These are phyloP conservation scores for Hericium erinaceus DNA, from an alignment of 768 basidiomycete genomes.

Conservation along the genomic window DNA sequence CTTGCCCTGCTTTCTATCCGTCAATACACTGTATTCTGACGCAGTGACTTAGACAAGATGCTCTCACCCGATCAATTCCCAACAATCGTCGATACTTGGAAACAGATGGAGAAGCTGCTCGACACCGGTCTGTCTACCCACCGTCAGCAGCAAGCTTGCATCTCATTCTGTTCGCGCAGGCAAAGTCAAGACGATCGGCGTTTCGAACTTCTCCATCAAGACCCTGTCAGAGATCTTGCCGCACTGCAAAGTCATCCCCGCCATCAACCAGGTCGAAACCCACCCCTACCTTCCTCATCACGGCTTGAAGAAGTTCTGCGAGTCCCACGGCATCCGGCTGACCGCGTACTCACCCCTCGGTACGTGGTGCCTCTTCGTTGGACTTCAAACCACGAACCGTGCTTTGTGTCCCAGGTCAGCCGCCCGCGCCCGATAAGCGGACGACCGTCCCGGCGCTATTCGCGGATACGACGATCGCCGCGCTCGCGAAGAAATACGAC, in stretches of 20 bases:
- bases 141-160: background rate
- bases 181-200: constrained; percentile 28
- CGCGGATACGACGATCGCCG: constrained; percentile 11
- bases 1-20: background rate
- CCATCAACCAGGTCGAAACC: constrained; percentile 58
- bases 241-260: constrained; percentile 44
- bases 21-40: background rate
- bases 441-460: background rate
- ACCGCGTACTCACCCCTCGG: constrained; percentile 56
- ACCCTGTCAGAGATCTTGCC: constrained; percentile 29
- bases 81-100: constrained; percentile 26
- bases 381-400: background rate
- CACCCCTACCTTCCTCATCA: constrained; percentile 66
- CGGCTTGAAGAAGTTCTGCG: constrained; percentile 45
- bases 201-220: constrained; percentile 33
- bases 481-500: constrained; percentile 20
- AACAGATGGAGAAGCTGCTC: constrained; percentile 26
- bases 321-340: constrained; percentile 46
- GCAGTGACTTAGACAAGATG: constrained; percentile 12
- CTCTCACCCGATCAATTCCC: constrained; percentile 42
- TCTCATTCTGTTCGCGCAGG: constrained; percentile 7
- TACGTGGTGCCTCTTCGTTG: background rate
- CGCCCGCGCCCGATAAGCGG: background rate
- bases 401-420: background rate
- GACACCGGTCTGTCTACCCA: constrained; percentile 15